Percentiles rank a stretch among this genome's conserved stretches.
phyloP scores from a whole-genome alignment of 2,329 filamentous ascomycete species.

The Sporothrix brunneoviolacea region DNA sequence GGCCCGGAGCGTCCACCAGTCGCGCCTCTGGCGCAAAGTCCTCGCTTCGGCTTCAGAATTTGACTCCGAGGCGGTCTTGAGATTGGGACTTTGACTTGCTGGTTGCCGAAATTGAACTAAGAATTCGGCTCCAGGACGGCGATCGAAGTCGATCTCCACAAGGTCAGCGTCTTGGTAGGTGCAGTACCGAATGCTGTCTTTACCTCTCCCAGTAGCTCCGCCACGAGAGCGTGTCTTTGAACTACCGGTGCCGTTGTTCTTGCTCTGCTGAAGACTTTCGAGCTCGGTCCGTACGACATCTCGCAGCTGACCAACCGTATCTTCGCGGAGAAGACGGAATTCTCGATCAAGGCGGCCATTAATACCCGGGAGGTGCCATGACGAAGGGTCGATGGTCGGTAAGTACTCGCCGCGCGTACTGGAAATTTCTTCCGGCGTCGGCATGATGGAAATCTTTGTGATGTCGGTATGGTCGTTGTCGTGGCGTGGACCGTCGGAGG shows the following conservation, averaged over 20 bases:
- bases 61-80: neutral
- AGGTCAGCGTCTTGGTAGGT: conserved; percentile 31
- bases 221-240: neutral
- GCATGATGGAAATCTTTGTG: conserved; percentile 36
- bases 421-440: conserved; percentile 36
- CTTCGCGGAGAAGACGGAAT: conserved; percentile 50
- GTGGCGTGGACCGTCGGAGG: conserved; percentile 26
- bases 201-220: conserved; percentile 3
- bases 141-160: conserved; percentile 29
- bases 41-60: neutral
- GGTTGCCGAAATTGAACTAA: conserved; percentile 41
- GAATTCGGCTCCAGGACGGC: conserved; percentile 36
- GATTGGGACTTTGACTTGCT: neutral
- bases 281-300: conserved; percentile 39
- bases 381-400: conserved; percentile 30
- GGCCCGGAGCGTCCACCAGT: conserved; percentile 43
- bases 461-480: conserved; percentile 41
- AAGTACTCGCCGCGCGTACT: conserved; percentile 33
- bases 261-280: conserved; percentile 23
- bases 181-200: conserved; percentile 28
- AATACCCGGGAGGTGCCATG: conserved; percentile 36
- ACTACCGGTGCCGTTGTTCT: neutral
- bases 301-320: conserved; percentile 47
- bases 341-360: conserved; percentile 46
- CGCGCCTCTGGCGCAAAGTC: conserved; percentile 27